Conservation (phyloP, 805 yeast species). For the Nakazawaea anatomiae region DNA sequence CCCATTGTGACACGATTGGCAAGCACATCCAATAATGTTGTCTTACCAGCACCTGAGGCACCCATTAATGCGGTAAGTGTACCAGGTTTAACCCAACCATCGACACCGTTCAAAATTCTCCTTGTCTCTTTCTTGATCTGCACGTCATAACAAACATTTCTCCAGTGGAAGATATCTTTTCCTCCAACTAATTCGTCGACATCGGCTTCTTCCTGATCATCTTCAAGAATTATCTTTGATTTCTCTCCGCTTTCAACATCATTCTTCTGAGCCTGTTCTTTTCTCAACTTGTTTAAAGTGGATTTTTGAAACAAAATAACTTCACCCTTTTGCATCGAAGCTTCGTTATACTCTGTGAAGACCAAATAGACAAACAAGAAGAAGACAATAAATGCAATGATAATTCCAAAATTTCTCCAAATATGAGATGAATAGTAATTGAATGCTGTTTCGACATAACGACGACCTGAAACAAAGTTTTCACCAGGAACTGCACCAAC, state of each 20-base stretch:
- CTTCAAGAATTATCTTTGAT: slow-evolving; percentile 10
- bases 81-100: slow-evolving; percentile 83
- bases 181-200: slow-evolving; percentile 24
- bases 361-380: slow-evolving; percentile 48
- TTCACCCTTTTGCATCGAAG: slow-evolving; percentile 69
- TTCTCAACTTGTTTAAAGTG: slow-evolving; percentile 17
- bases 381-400: slow-evolving; percentile 46
- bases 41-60: slow-evolving; percentile 61
- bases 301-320: slow-evolving; percentile 51
- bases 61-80: slow-evolving; percentile 72
- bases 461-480: slow-evolving; percentile 43
- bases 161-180: slow-evolving; percentile 68
- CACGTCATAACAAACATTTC: slow-evolving; percentile 65
- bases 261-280: background rate
- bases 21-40: slow-evolving; percentile 47
- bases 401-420: slow-evolving; percentile 81
- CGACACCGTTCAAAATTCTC: slow-evolving; percentile 57
- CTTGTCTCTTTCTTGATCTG: slow-evolving; percentile 56
- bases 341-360: slow-evolving; percentile 51
- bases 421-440: slow-evolving; percentile 48
- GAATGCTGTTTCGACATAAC: slow-evolving; percentile 39
- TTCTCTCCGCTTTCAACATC: background rate
- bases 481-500: slow-evolving; percentile 53
- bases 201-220: slow-evolving; percentile 19
- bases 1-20: slow-evolving; percentile 52